Conservation (phyloP, 1,284 basidiomycete species). For the Agaricales sp. region DNA sequence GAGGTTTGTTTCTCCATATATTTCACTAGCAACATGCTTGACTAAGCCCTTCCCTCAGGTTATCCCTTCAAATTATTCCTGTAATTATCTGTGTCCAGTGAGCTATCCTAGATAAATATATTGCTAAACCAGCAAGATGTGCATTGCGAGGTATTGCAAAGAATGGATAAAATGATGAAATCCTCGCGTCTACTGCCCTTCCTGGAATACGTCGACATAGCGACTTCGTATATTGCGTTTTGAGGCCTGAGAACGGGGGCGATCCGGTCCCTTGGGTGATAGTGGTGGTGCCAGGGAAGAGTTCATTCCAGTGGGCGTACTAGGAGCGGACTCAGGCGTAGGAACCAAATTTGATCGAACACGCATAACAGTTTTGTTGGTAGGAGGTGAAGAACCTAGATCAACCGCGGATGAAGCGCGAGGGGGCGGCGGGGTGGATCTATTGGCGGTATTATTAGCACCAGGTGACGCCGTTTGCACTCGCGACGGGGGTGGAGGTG, state of each 20-base stretch:
- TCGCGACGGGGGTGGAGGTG: slow-evolving; percentile 62
- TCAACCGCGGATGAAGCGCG: slow-evolving; percentile 58
- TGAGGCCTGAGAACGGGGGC: slow-evolving; percentile 50
- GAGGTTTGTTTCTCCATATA: slow-evolving; percentile 36
- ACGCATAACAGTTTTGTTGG: slow-evolving; percentile 35
- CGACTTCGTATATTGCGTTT: slow-evolving; percentile 72
- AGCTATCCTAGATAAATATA: slow-evolving; percentile 9
- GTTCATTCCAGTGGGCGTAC: slow-evolving; percentile 28
- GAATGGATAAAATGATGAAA: not conserved
- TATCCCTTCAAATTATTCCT: slow-evolving; percentile 74
- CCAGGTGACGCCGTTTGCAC: slow-evolving; percentile 74
- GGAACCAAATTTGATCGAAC: slow-evolving; percentile 60
- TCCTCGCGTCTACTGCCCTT: slow-evolving; percentile 25
- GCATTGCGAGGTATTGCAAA: not conserved
- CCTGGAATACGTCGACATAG: slow-evolving; percentile 81
- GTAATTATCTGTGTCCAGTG: slow-evolving; percentile 20
- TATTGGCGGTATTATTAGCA: slow-evolving; percentile 18
- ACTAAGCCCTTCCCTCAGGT: slow-evolving; percentile 29
- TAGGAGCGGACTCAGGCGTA: slow-evolving; percentile 29
- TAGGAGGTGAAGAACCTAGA: slow-evolving; percentile 35
- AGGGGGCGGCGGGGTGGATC: slow-evolving; percentile 34
- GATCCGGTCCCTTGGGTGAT: slow-evolving; percentile 38
- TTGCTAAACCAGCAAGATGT: not conserved
- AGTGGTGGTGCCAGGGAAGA: slow-evolving; percentile 20
- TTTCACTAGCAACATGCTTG: slow-evolving; percentile 2